Conservation (phyloP, 1,284 basidiomycete species). For the Cryptococcus amylolentus region DNA sequence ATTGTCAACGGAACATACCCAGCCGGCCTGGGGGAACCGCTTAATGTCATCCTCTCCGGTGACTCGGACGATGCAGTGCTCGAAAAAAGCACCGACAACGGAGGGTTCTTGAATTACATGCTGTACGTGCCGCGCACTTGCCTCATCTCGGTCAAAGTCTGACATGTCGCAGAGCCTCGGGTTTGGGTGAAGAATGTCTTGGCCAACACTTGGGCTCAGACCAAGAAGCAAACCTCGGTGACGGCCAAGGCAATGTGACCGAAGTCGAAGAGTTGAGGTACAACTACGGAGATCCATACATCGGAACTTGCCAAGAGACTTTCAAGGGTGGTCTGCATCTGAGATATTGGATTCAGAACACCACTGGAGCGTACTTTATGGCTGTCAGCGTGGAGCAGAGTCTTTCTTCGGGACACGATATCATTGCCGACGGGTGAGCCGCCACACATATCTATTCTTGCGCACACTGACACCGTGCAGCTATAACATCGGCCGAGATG, state of each 20-base stretch:
- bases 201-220: constrained; percentile 69
- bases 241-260: constrained; percentile 70
- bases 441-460: neutral
- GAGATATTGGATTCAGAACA: constrained; percentile 83
- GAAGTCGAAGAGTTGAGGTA: constrained; percentile 74
- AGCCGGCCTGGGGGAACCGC: constrained; percentile 75
- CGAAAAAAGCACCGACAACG: constrained; percentile 59
- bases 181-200: constrained; percentile 64
- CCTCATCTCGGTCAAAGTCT: neutral
- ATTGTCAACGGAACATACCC: constrained; percentile 64
- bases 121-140: constrained; percentile 51
- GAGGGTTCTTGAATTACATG: constrained; percentile 77
- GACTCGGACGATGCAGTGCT: constrained; percentile 72
- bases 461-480: constrained; percentile 21
- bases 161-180: constrained; percentile 33
- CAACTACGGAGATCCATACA: constrained; percentile 69
- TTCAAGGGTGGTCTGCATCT: constrained; percentile 86
- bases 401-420: constrained; percentile 59
- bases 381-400: constrained; percentile 73
- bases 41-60: constrained; percentile 82
- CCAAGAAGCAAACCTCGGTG: constrained; percentile 78
- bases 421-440: constrained; percentile 58
- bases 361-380: constrained; percentile 70
- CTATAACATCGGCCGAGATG: constrained; percentile 66
- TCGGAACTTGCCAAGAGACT: constrained; percentile 80